Evolutionary conservation across 139 green algal genomes (phyloP), one percentile per base, ranked within the genome.

Genomic region (Tetratostichococcus sp.): DNA sequence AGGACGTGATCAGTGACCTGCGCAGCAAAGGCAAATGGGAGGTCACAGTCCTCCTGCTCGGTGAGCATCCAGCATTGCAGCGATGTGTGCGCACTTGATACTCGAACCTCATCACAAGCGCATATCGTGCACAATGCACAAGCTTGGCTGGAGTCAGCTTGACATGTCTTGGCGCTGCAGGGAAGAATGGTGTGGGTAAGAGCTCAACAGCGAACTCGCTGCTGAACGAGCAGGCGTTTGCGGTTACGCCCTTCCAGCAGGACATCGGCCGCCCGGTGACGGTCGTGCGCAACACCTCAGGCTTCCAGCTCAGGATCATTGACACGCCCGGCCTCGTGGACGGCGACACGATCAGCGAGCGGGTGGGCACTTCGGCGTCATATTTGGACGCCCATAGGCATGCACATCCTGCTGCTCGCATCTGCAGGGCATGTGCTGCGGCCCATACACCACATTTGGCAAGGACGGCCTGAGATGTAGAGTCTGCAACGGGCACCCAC

Each of bases 291-390:
- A 32, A 26, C 2, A 71, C 77, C 23, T 69, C 23, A 8, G 89
- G 81, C 22, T 94, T 95, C 73, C 83, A 78, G 30, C 35, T 95
- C 34, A 86, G 74, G 69, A 11, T 91, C 66, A 90, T 95, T 43
- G 90, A 95, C 84, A 91, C 90, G 6, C 90, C 89, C 33, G 90
- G 87, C 0, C 71, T 95, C 35, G 77, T 93, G 67, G 84, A 93
- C 3, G 80, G 83, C 35, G 90, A 92, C 75, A 42, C 67, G 0
- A 72, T 94, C 22, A 81, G 73, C 34, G 80, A 84, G 35, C 69
- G 69, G 78, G 85, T 88, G 66, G 19, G 75, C 39, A 21, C 26
- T 66, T n/a, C n/a, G n/a, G n/a, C n/a, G n/a, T n/a, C n/a, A n/a
- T n/a, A n/a, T n/a, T n/a, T n/a, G n/a, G n/a, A n/a, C n/a, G n/a